Base-by-base conservation (phyloP, 208 protist species). In the Crithidia brevicula region DNA sequence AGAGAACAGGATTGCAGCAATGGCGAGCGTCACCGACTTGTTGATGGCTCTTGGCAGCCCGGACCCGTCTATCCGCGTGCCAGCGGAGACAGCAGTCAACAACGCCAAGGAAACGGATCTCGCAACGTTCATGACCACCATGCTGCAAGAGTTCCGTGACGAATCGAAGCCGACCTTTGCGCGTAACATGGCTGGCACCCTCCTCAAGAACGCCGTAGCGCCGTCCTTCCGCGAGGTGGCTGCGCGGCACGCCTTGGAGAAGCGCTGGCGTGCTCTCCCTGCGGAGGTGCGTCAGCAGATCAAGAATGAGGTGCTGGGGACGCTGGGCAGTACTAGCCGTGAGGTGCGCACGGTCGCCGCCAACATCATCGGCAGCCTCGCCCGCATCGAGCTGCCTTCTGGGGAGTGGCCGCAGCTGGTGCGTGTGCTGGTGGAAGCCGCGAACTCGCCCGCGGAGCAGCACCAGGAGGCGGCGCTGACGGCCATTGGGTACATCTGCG, bases 401-500 rank as follows among this genome's bases (percentile, higher is more conserved):
- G 83, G 90, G 10, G 89, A 98, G 84, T 99, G 98, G 97, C 79
- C 77, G 16, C 88, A 98, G 50, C 75, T 99, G 8, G 86, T 99
- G 38, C 56, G 83, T 18, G 81, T 83, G 15, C 85, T 99, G 3
- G 63, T 98, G 22, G 46, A 72, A 15, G 97, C 92, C 22, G 82
- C 76, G 13, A 50, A 74, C 42, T 79, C 72, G 8, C 52, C 47
- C 20, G 79, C 85, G 56, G 79, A 81, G 42, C 65, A 89, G 36
- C 81, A 97, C 68, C 94, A 98, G 72, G 88, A 98, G 74, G 83
- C 95, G n/a, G 91, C 95, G 13, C 93, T 99, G 18, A 92, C 96
- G 31, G 75, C 96, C 22, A 82, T 99, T 33, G 98, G 98, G 18
- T 99, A 98, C 81, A 83, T 99, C 30, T 99, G 98, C 79, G 97